Percentiles rank a stretch among this genome's conserved stretches.
These are phyloP conservation scores for Hirschfeldia incana DNA, from an alignment of 345 rosid genomes.

Conservation along the genomic window DNA sequence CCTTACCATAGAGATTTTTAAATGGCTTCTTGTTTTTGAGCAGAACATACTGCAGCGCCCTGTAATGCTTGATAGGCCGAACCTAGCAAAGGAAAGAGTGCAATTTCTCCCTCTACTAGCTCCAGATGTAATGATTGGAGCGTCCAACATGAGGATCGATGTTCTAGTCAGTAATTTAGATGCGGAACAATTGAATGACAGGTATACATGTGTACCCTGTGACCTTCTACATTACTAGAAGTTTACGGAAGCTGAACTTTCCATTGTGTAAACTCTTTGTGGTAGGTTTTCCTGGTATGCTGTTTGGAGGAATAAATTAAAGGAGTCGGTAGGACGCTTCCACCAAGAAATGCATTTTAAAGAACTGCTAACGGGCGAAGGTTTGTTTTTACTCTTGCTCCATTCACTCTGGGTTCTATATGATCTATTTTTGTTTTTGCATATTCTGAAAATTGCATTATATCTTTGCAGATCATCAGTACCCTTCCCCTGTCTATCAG, in stretches of 20 bases:
- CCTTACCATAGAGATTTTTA: slow-evolving; percentile 7
- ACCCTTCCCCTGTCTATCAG: slow-evolving; percentile 40
- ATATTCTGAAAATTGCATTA: slow-evolving; percentile 24
- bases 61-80: slow-evolving; percentile 62
- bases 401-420: slow-evolving; percentile 16
- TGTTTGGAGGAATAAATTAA: slow-evolving; percentile 54
- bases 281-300: slow-evolving; percentile 61
- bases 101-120: slow-evolving; percentile 42
- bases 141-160: slow-evolving; percentile 41
- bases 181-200: slow-evolving; percentile 47
- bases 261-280: slow-evolving; percentile 25
- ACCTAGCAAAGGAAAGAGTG: slow-evolving; percentile 45
- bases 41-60: slow-evolving; percentile 77
- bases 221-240: slow-evolving; percentile 8
- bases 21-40: slow-evolving; percentile 29
- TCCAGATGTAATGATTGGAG: slow-evolving; percentile 41
- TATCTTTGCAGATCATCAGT: slow-evolving; percentile 45
- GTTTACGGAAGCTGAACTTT: slow-evolving; percentile 15
- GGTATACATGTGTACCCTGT: slow-evolving; percentile 43
- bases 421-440: background rate
- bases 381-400: slow-evolving; percentile 34
- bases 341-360: slow-evolving; percentile 40
- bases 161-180: slow-evolving; percentile 45
- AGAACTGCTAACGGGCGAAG: slow-evolving; percentile 44
- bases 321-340: slow-evolving; percentile 39